Percentiles rank a stretch among this genome's conserved stretches.
Evolutionary conservation across 257 asterid species (phyloP).

Genomic region (Nemophila menziesii): DNA sequence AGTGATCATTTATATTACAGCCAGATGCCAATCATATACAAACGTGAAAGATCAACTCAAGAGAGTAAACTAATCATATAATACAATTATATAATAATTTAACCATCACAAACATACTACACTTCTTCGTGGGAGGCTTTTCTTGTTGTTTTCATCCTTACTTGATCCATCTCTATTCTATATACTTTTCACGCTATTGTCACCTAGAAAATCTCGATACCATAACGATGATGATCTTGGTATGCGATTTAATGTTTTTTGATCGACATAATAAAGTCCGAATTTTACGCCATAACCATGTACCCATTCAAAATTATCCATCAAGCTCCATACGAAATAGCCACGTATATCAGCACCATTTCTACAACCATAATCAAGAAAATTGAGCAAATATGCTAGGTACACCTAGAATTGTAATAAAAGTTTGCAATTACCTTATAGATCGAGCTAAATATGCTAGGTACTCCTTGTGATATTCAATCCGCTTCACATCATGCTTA

Average conservation of each 20-base stretch:
- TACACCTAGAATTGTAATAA: neutral
- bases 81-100: no score
- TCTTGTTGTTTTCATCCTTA: neutral
- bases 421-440: constrained; percentile 2
- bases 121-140: neutral
- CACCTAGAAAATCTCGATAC: constrained; percentile 41
- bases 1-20: no score
- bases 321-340: constrained; percentile 62
- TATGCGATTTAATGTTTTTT: constrained; percentile 28
- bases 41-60: neutral
- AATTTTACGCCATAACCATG: constrained; percentile 37
- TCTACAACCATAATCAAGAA: constrained; percentile 13
- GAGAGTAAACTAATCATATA: neutral
- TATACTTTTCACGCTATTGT: constrained; percentile 6
- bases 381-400: neutral
- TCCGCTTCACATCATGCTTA: constrained; percentile 24
- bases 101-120: neutral
- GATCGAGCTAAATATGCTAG: constrained; percentile 14
- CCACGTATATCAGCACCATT: constrained; percentile 63
- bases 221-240: constrained; percentile 59
- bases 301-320: constrained; percentile 66
- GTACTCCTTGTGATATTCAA: constrained; percentile 13
- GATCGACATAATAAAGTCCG: constrained; percentile 40
- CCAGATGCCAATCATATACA: neutral
- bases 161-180: neutral